Conservation (phyloP, 257 asterid species). For the Cynanchum wilfordii region DNA sequence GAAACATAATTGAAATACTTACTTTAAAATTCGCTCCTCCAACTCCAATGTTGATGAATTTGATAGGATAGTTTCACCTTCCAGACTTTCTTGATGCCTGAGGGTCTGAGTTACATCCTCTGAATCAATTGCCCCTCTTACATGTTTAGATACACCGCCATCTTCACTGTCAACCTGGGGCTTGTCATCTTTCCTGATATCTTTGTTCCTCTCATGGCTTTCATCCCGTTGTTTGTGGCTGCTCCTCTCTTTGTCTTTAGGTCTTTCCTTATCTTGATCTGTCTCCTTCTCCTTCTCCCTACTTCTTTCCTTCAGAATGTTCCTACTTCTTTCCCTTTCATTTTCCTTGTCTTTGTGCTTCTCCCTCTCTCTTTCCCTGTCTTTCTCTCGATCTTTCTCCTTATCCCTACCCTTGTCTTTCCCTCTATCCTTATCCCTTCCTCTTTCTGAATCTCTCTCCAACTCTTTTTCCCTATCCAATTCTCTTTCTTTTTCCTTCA, state of each 20-base stretch:
- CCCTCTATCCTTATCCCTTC: conserved; percentile 46
- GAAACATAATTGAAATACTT: conserved; percentile 23
- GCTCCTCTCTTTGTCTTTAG: conserved; percentile 54
- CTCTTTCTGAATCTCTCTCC: conserved; percentile 46
- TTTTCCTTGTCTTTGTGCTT: conserved; percentile 44
- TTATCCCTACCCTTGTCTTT: conserved; percentile 54
- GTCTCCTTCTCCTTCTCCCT: conserved; percentile 58
- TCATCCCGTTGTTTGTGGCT: conserved; percentile 56
- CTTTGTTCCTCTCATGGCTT: conserved; percentile 46
- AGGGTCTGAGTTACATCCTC: conserved; percentile 37
- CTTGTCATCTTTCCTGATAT: conserved; percentile 37
- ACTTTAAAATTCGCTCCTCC: conserved; percentile 71
- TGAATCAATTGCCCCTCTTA: conserved; percentile 24
- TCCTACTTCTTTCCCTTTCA: conserved; percentile 48
- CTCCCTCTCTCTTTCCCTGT: conserved; percentile 32
- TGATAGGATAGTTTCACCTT: conserved; percentile 31
- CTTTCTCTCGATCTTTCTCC: conserved; percentile 53
- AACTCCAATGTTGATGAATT: conserved; percentile 39
- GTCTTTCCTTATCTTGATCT: conserved; percentile 58
- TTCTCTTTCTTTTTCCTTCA: conserved; percentile 46
- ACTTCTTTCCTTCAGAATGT: conserved; percentile 47
- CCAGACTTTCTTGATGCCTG: conserved; percentile 33
- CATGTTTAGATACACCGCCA: conserved; percentile 29
- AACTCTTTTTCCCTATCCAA: conserved; percentile 28
- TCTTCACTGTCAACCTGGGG: conserved; percentile 26